Conservation (phyloP, 345 rosid genomes). For the Brassica carinata region DNA sequence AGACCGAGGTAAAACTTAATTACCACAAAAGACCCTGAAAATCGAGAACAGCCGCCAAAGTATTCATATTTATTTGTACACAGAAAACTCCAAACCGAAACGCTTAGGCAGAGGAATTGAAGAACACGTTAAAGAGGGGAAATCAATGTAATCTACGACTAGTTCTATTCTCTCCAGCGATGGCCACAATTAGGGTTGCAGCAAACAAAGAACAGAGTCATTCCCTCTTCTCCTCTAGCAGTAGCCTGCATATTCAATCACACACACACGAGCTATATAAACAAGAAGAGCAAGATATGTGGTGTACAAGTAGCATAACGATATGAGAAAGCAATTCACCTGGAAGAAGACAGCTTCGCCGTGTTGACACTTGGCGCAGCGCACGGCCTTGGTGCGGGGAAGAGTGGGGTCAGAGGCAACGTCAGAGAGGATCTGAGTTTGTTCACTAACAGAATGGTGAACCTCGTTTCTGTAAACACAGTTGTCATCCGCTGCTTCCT, state of each 20-base stretch:
- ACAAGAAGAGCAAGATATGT: neutral
- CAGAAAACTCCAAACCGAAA: too few relatives aligned
- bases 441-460: constrained; percentile 67
- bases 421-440: constrained; percentile 69
- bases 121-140: too few relatives aligned
- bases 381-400: constrained; percentile 73
- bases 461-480: constrained; percentile 79
- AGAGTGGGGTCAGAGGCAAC: constrained; percentile 86
- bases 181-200: constrained; percentile 83
- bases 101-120: too few relatives aligned
- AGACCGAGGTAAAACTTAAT: too few relatives aligned
- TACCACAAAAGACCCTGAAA: too few relatives aligned
- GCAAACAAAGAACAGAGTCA: constrained; percentile 92
- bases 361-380: constrained; percentile 55
- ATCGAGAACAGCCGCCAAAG: too few relatives aligned
- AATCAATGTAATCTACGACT: too few relatives aligned
- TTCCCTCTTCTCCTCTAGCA: constrained; percentile 93
- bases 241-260: constrained; percentile 55
- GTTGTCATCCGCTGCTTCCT: constrained; percentile 69
- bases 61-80: too few relatives aligned
- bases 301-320: neutral
- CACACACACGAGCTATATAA: neutral
- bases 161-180: constrained; percentile 73
- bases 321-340: constrained; percentile 38
- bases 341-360: constrained; percentile 84